A percentile compares a stretch with the other conserved stretches of the same genome.
These are phyloP conservation scores for Saturnispora serradocipensis DNA, from an alignment of 805 yeast species.

Conservation along the genomic window DNA sequence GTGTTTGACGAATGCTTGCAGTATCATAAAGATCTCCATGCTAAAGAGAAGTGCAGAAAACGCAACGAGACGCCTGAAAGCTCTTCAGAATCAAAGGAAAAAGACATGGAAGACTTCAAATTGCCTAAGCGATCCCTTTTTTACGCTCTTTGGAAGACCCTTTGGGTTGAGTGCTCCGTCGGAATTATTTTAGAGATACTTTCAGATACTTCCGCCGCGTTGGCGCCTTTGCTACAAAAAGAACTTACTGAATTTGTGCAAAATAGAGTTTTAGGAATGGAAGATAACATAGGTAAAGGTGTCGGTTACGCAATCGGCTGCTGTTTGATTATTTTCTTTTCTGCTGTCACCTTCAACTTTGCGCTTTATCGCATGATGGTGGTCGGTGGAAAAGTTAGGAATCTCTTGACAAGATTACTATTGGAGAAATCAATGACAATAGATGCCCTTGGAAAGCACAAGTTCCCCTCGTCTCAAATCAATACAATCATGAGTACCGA, in stretches of 20 bases:
- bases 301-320: conserved; percentile 73
- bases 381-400: conserved; percentile 63
- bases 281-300: conserved; percentile 46
- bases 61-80: conserved; percentile 17
- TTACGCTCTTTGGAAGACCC: conserved; percentile 39
- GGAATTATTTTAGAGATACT: conserved; percentile 34
- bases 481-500: conserved; percentile 79
- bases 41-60: conserved; percentile 21
- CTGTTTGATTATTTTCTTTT: conserved; percentile 41
- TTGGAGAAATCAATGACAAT: conserved; percentile 59
- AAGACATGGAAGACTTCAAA: conserved; percentile 20
- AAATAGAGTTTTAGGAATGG: conserved; percentile 33
- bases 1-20: conserved; percentile 27
- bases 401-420: conserved; percentile 59
- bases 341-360: conserved; percentile 47
- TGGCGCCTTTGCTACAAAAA: conserved; percentile 62
- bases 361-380: conserved; percentile 50
- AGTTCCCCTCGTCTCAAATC: conserved; percentile 60
- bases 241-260: conserved; percentile 56
- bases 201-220: conserved; percentile 39
- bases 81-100: conserved; percentile 11
- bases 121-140: conserved; percentile 20
- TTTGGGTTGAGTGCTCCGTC: conserved; percentile 35
- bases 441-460: conserved; percentile 50
- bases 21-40: conserved; percentile 12